Evolutionary conservation across 2,329 filamentous ascomycete genomes (phyloP), one percentile per base, ranked within the genome.

Genomic region (Fusarium irregulare): DNA sequence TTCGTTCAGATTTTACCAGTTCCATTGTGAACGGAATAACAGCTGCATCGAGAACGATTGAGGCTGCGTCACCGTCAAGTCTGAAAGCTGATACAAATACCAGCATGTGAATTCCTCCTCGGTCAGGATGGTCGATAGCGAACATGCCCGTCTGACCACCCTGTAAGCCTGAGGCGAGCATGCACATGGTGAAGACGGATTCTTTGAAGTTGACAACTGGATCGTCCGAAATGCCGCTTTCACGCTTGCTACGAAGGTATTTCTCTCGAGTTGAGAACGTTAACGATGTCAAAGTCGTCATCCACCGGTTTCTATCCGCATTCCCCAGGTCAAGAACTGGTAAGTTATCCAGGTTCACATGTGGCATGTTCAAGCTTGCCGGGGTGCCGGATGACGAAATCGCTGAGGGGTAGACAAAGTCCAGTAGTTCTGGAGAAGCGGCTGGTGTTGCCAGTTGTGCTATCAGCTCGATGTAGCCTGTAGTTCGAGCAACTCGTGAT

Each of bases 141-240:
- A 86, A 85, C 6, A 85, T 70, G 4, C 81, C 80, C 0, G 82
- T 83, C 59, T 83, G 80, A 0, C 78, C 79, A 8, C 81, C 83
- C 45, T 85, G 82, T 6, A 84, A 75, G 4, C 84, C 84, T 1
- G 83, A 79, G 6, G 79, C 73, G 25, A 83, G 62, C 80, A 82
- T 83, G 68, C 84, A 83, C 72, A 86, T 81, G 34, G 80, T 81
- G 60, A 83, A 83, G 13, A 86, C 56, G 0, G 83, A 82, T 61
- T 85, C 82, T 64, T 86, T 86, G 73, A 86, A 83, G 70, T 84
- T 82, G 53, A 83, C 71, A 0, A 83, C 79, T 6, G 75, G 59
- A 5, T 82, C 77, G 1, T 74, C 42, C 7, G 76, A 63, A 18
- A 79, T 69, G n/a, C 68, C 66, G 21, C 60, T 68, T 2, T 63